A percentile compares a stretch with the other conserved stretches of the same genome.
These are phyloP conservation scores for Stagonosporopsis tanaceti DNA, from an alignment of 2,329 filamentous ascomycete genomes.

Conservation along the genomic window DNA sequence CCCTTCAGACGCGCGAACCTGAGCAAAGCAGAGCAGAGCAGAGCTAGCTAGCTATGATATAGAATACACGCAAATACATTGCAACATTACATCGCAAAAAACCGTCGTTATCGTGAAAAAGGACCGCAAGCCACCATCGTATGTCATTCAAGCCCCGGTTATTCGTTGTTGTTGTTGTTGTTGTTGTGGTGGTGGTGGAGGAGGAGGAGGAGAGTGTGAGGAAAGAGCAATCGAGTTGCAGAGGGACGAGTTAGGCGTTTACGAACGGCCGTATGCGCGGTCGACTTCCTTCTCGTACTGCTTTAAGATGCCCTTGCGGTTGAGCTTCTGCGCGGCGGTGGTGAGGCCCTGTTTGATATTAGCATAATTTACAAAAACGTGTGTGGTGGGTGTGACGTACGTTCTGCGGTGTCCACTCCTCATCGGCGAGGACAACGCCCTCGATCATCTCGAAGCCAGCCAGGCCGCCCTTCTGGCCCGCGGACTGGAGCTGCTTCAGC, in stretches of 20 bases:
- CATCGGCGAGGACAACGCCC: constrained; percentile 79
- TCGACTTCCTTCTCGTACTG: constrained; percentile 62
- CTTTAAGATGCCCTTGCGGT: constrained; percentile 58
- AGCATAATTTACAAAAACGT: background rate
- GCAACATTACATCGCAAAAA: background rate
- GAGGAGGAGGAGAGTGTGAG: background rate
- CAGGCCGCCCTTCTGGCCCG: constrained; percentile 72
- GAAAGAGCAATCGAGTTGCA: no score
- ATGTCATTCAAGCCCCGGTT: background rate
- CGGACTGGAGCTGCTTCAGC: constrained; percentile 73
- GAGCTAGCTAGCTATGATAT: constrained; percentile 16
- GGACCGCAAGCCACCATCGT: constrained; percentile 5
- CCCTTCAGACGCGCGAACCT: background rate
- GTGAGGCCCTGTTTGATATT: constrained; percentile 52
- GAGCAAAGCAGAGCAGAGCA: no score
- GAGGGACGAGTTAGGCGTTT: background rate
- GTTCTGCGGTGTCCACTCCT: constrained; percentile 87
- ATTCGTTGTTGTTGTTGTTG: constrained; percentile 7
- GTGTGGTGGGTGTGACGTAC: constrained; percentile 63
- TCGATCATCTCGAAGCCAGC: constrained; percentile 76
- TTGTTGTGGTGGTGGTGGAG: background rate
- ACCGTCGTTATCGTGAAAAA: constrained; percentile 14
- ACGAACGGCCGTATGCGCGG: constrained; percentile 51
- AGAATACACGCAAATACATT: constrained; percentile 14
- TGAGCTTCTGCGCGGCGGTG: constrained; percentile 62